A percentile compares a stretch with the other conserved stretches of the same genome.
Evolutionary conservation across 2,329 filamentous ascomycete genomes (phyloP).

Genomic region (Diplocarpon rosae): DNA sequence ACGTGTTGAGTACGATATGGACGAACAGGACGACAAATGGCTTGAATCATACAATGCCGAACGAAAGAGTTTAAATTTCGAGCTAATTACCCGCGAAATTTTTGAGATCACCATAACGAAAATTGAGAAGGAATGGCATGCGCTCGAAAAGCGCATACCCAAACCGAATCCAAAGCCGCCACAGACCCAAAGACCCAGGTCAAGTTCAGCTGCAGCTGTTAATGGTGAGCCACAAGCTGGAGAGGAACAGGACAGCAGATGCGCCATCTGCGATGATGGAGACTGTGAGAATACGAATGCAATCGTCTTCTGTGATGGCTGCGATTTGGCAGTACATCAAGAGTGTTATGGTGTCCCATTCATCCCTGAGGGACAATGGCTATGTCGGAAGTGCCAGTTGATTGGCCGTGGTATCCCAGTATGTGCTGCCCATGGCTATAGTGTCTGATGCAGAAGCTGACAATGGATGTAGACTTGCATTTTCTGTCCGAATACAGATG

Average conservation of each 20-base stretch:
- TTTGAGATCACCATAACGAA: slow-evolving; percentile 98
- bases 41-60: slow-evolving; percentile 72
- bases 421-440: slow-evolving; percentile 24
- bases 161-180: slow-evolving; percentile 95
- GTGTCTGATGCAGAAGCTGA: slow-evolving; percentile 10
- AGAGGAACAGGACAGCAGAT: slow-evolving; percentile 95
- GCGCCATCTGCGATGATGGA: slow-evolving; percentile 96
- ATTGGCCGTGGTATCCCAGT: slow-evolving; percentile 84
- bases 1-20: slow-evolving; percentile 97
- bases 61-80: slow-evolving; percentile 62
- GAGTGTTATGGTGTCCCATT: slow-evolving; percentile 98
- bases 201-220: slow-evolving; percentile 87
- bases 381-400: slow-evolving; percentile 92
- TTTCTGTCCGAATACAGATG: slow-evolving; percentile 95
- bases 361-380: slow-evolving; percentile 96
- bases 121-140: slow-evolving; percentile 98
- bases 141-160: slow-evolving; percentile 88
- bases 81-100: slow-evolving; percentile 80
- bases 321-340: slow-evolving; percentile 93
- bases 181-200: slow-evolving; percentile 84
- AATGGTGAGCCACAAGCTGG: slow-evolving; percentile 82
- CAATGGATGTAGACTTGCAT: slow-evolving; percentile 62
- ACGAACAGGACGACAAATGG: slow-evolving; percentile 98
- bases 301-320: slow-evolving; percentile 97
- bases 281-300: slow-evolving; percentile 99